Evolutionary conservation across 495 filamentous ascomycete genomes (phyloP).

Genomic region (Hypoxylon lenormandii): DNA sequence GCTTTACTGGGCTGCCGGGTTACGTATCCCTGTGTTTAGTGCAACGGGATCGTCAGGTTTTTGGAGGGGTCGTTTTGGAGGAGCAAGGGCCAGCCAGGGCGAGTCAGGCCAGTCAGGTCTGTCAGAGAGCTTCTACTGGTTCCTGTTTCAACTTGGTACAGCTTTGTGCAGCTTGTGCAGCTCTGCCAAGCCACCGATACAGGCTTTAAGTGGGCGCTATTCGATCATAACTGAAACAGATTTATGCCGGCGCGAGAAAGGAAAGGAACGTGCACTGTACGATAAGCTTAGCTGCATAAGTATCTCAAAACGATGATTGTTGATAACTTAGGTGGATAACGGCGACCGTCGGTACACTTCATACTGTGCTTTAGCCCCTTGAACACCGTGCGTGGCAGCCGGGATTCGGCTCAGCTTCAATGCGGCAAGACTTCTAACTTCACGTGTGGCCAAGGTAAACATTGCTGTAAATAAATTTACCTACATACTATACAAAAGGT

Average conservation of each 20-base stretch:
- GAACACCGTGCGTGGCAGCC: conserved; percentile 3
- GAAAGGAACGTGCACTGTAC: not conserved
- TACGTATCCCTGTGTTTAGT: conserved; percentile 27
- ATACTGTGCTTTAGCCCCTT: not conserved
- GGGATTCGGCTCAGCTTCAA: conserved; percentile 2
- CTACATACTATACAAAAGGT: not conserved
- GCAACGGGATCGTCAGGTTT: conserved; percentile 38
- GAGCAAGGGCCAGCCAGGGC: conserved; percentile 5
- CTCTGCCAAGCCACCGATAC: conserved; percentile 39
- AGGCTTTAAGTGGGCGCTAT: conserved; percentile 39
- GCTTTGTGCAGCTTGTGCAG: conserved; percentile 27
- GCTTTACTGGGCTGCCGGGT: conserved; percentile 14
- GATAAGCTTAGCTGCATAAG: not conserved
- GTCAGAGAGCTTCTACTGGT: conserved; percentile 25
- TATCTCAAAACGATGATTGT: not conserved
- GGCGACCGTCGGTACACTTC: not conserved
- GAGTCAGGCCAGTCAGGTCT: too few species aligned
- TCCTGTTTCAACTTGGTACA: conserved; percentile 32
- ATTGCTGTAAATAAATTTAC: not conserved
- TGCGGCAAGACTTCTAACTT: conserved; percentile 2
- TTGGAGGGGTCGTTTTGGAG: conserved; percentile 27
- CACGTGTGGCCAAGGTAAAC: not conserved
- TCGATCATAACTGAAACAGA: conserved; percentile 45
- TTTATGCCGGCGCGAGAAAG: conserved; percentile 29
- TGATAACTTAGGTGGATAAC: not conserved